phyloP scores from a whole-genome alignment of 2,329 filamentous ascomycete species.

The Aspergillus phoenicis region DNA sequence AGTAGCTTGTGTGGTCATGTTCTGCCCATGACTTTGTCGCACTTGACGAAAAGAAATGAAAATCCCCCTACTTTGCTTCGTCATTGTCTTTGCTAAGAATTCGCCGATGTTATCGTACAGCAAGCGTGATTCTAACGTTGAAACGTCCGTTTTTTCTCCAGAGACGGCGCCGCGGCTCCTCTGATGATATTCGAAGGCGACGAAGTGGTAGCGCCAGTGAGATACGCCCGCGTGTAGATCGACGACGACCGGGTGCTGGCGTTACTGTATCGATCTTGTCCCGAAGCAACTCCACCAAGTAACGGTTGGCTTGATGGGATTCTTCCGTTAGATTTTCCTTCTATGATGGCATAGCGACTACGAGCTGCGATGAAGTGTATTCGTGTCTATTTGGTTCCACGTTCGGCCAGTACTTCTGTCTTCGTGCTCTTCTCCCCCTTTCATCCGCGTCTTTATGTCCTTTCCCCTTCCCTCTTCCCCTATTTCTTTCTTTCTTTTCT shows the following conservation, averaged over 20 bases:
- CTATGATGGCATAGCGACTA: constrained; percentile 42
- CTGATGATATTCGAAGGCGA: constrained; percentile 44
- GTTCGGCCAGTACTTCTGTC: constrained; percentile 25
- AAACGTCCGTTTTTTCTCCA: constrained; percentile 49
- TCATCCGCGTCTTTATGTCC: constrained; percentile 17
- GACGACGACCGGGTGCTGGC: constrained; percentile 43
- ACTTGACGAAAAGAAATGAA: constrained; percentile 9
- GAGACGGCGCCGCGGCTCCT: constrained; percentile 49
- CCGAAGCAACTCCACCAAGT: constrained; percentile 48
- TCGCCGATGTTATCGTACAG: constrained; percentile 39
- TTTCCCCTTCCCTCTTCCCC: constrained; percentile 19
- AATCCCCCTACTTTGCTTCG: constrained; percentile 22
- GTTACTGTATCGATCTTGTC: constrained; percentile 40
- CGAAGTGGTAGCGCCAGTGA: constrained; percentile 46
- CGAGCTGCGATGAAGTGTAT: constrained; percentile 39
- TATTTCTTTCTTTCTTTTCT: constrained; percentile 23
- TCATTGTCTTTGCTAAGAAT: constrained; percentile 46
- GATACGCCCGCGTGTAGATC: constrained; percentile 42
- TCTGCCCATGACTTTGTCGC: constrained; percentile 27
- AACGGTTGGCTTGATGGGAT: constrained; percentile 26
- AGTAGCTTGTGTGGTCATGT: constrained; percentile 27
- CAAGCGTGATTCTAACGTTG: constrained; percentile 52
- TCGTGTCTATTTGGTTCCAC: constrained; percentile 32
- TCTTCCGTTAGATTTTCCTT: constrained; percentile 27
- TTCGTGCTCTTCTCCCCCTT: constrained; percentile 20